Percentiles rank a stretch among this genome's conserved stretches.
Evolutionary conservation across 169 alveolate genomes (phyloP).

Genomic region (Babesia divergens): DNA sequence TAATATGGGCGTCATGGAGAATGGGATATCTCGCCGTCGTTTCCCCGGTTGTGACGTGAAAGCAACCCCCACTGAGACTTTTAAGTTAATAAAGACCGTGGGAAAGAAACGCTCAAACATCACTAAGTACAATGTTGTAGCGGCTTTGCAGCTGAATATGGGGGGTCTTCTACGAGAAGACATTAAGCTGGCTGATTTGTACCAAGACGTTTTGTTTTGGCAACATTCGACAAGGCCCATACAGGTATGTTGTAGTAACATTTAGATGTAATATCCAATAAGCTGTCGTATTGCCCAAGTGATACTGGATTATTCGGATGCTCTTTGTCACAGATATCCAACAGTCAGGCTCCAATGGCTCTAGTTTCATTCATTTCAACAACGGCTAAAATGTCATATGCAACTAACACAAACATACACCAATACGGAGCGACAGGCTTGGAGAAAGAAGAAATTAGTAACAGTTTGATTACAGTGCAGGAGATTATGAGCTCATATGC

Average conservation of each 20-base stretch:
- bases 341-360: constrained; percentile 60
- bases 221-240: constrained; percentile 53
- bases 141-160: constrained; percentile 48
- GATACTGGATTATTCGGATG: constrained; percentile 29
- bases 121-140: constrained; percentile 49
- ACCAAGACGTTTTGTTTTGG: constrained; percentile 62
- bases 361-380: constrained; percentile 21
- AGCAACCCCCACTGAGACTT: background rate
- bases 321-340: constrained; percentile 60
- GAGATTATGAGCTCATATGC: background rate
- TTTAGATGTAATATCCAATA: background rate
- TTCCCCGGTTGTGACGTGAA: background rate
- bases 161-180: constrained; percentile 60
- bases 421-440: constrained; percentile 53
- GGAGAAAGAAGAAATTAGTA: background rate
- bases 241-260: constrained; percentile 42
- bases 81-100: constrained; percentile 4
- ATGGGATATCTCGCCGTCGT: background rate
- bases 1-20: background rate
- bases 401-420: constrained; percentile 64
- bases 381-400: constrained; percentile 60
- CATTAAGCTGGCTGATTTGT: constrained; percentile 42
- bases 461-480: background rate
- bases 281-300: constrained; percentile 18
- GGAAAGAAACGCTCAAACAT: constrained; percentile 19